Evolutionary conservation across 164 flowering plant species (phyloP), one percentile per base, ranked within the genome.

Genomic region (Aristolochia contorta): DNA sequence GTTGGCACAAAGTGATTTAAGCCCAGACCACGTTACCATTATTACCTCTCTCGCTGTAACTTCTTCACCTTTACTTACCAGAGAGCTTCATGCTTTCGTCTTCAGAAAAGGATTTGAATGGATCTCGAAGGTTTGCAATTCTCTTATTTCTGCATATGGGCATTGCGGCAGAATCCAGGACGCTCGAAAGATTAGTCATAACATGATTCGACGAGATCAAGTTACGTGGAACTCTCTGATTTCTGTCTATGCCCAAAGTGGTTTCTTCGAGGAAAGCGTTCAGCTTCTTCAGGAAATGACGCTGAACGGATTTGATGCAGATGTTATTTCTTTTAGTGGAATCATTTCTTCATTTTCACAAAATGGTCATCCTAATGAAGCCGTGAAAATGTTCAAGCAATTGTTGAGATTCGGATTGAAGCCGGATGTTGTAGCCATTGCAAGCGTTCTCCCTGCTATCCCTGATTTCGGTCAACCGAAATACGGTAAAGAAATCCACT

Each of bases 201-300:
- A 47, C n/a, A 23, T 32, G 24, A 6, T 41, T 45, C 25, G 27
- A 47, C 64, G 66, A 12, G 71, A 73, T 64, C 57, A 49, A 12
- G 65, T 67, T 8, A 51, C 71, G 0, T 70, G 77, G 77, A 73
- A 73, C 63, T 53, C 73, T 48, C 14, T 73, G 46, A 69, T 73
- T 53, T 69, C 69, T 60, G 54, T 52, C 52, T 67, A 73, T 69
- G 68, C 73, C 64, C 73, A 67, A 30, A 69, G 69, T 61, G 77
- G 66, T 41, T 54, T 21, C 60, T 64, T 66, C 20, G 62, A 60
- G 15, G 61, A 70, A 61, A 69, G 77, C 66, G 16, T 53, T 19
- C 50, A 47, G 47, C 71, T 73, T 57, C 73, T 70, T 27, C 50
- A 33, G 14, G 64, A 63, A 8, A 73, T 73, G 77, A 66, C 41